Base-by-base conservation (phyloP, 257 asterid species). In the Nicotiana sylvestris region DNA sequence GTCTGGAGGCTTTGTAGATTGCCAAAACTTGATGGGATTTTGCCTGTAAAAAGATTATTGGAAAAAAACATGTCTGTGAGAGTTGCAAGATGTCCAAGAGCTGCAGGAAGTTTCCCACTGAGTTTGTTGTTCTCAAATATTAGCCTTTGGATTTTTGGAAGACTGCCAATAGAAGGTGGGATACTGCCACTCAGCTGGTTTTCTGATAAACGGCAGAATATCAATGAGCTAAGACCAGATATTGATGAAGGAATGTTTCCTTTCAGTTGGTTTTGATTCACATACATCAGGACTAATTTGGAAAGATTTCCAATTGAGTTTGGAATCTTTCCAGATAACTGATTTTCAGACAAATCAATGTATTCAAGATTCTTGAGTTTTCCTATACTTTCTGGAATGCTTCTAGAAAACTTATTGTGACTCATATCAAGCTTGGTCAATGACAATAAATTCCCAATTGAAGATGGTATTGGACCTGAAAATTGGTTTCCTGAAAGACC, bases 171-270 rank as follows among this genome's bases (percentile, higher is more conserved):
- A 2, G 94, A 89, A 18, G 85, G 51, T 2, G 97, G 98, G 4
- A 94, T 83, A 0, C 15, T 25, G 15, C 98, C 97, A 5, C 90
- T 83, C n/a, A 94, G 89, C 82, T 62, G 39, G 77, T 94, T 92
- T 9, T 85, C 88, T 0, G 92, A 90, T 33, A 91, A 80, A 4
- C 88, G 86, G 43, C 81, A 18, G 39, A 79, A 89, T 37, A 37
- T 82, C 82, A 92, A 81, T 4, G 95, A 89, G 18, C 35, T 39
- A 9, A 94, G 93, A 9, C 78, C 83, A 1, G 84, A 82, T 32
- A 94, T 86, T 3, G 97, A 83, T 11, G 91, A 72, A 39, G 97
- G 97, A 85, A 94, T 90, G 15, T 27, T 83, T 32, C 95, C 93
- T 32, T 46, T 82, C 67, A 94, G 85, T n/a, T 27, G 39, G 81